A percentile compares a stretch with the other conserved stretches of the same genome.
Conservation (phyloP, 371 early-diverging fungal genomes). For the Mucor racemosus region DNA sequence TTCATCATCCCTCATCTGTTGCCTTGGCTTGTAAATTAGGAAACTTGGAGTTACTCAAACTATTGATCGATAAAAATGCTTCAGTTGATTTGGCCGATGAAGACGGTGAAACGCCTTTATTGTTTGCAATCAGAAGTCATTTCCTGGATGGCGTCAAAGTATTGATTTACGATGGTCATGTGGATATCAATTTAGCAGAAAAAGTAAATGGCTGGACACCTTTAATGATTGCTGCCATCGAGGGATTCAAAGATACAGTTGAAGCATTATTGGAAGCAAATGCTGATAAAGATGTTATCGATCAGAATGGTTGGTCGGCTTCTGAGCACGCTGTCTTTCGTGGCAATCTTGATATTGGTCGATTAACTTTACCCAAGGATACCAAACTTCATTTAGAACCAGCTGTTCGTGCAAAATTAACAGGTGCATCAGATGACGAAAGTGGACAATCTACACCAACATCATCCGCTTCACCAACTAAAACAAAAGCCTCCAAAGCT, state of each 20-base stretch:
- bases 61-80: constrained; percentile 61
- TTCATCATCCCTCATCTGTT: constrained; percentile 53
- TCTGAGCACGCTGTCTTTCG: constrained; percentile 73
- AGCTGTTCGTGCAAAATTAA: constrained; percentile 7
- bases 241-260: constrained; percentile 61
- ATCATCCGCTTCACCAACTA: not conserved
- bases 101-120: constrained; percentile 69
- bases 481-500: constrained; percentile 22
- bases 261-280: constrained; percentile 57
- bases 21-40: constrained; percentile 66
- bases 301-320: constrained; percentile 66
- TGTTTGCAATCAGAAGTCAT: constrained; percentile 61
- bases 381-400: constrained; percentile 11
- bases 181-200: constrained; percentile 45
- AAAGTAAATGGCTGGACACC: constrained; percentile 69
- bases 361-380: constrained; percentile 48
- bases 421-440: constrained; percentile 11
- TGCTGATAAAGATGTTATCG: constrained; percentile 55
- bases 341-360: constrained; percentile 59
- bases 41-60: constrained; percentile 46
- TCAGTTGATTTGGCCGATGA: constrained; percentile 62
- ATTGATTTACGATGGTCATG: constrained; percentile 47
- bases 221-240: constrained; percentile 65
- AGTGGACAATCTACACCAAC: not conserved
- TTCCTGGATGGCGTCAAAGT: constrained; percentile 58